Evolutionary conservation across 768 basidiomycete species (phyloP).

Genomic region (Amyloporia xantha): DNA sequence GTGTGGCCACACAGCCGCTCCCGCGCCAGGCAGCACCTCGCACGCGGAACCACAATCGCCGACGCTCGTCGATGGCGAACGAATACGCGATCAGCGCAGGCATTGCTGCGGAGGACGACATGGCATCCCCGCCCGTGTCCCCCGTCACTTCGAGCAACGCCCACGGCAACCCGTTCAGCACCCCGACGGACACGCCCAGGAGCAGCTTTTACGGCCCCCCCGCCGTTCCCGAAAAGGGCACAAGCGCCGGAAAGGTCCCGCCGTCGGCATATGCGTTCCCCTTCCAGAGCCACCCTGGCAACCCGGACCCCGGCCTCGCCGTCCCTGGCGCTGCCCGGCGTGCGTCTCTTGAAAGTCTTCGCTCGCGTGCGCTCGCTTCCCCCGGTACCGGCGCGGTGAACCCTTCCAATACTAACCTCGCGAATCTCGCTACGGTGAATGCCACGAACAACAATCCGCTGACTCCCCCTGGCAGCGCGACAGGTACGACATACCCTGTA

Average conservation of each 20-base stretch:
- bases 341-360: constrained; percentile 26
- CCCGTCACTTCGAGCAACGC: constrained; percentile 10
- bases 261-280: constrained; percentile 40
- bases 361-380: constrained; percentile 8
- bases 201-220: constrained; percentile 7
- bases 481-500: constrained; percentile 16
- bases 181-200: constrained; percentile 1
- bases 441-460: neutral
- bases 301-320: constrained; percentile 51
- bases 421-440: neutral
- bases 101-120: neutral
- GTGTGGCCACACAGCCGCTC: constrained; percentile 4
- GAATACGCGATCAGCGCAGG: constrained; percentile 11
- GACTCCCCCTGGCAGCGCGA: neutral
- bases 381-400: neutral
- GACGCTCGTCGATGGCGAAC: constrained; percentile 13
- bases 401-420: constrained; percentile 2
- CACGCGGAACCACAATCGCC: constrained; percentile 19
- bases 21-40: constrained; percentile 13
- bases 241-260: constrained; percentile 23
- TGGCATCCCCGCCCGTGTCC: constrained; percentile 13
- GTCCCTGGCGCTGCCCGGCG: constrained; percentile 35
- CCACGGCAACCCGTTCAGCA: neutral
- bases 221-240: neutral
- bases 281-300: constrained; percentile 59